phyloP scores from a whole-genome alignment of 2,329 filamentous ascomycete species.

The Nakataea oryzae region DNA sequence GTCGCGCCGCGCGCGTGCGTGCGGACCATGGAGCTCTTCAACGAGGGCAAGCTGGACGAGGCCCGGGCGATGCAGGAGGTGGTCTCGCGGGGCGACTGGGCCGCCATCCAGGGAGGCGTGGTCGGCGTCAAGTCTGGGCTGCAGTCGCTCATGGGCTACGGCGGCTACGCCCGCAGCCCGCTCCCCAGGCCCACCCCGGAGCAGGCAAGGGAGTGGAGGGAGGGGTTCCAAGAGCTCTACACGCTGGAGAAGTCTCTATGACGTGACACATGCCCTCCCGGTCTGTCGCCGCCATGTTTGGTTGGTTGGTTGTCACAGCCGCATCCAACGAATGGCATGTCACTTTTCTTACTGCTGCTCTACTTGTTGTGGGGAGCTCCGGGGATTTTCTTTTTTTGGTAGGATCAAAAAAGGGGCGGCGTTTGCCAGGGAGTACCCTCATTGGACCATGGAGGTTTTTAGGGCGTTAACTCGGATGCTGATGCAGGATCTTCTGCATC shows the following conservation, averaged over 20 bases:
- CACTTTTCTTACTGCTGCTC: background rate
- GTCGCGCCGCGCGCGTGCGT: constrained; percentile 58
- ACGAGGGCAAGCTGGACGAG: constrained; percentile 43
- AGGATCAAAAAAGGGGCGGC: background rate
- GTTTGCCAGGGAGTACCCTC: too few relatives aligned
- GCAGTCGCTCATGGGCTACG: constrained; percentile 58
- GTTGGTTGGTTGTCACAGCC: background rate
- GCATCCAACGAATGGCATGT: background rate
- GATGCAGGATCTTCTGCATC: background rate
- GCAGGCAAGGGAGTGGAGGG: constrained; percentile 39
- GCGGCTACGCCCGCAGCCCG: constrained; percentile 37
- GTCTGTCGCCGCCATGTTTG: background rate
- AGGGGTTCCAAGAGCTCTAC: constrained; percentile 42
- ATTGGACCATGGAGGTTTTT: too few relatives aligned
- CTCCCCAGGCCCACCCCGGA: constrained; percentile 39
- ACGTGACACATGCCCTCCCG: constrained; percentile 4
- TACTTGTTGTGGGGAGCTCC: background rate
- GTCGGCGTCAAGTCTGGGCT: constrained; percentile 62
- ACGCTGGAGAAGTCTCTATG: constrained; percentile 38
- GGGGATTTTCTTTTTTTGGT: background rate
- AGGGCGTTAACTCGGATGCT: too few relatives aligned
- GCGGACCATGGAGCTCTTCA: constrained; percentile 48
- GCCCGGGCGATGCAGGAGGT: constrained; percentile 55
- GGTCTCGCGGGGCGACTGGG: constrained; percentile 61
- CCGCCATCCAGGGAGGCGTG: constrained; percentile 60